A percentile compares a stretch with the other conserved stretches of the same genome.
phyloP scores from a whole-genome alignment of 2,329 filamentous ascomycete genomes.

The Alternaria triticina region DNA sequence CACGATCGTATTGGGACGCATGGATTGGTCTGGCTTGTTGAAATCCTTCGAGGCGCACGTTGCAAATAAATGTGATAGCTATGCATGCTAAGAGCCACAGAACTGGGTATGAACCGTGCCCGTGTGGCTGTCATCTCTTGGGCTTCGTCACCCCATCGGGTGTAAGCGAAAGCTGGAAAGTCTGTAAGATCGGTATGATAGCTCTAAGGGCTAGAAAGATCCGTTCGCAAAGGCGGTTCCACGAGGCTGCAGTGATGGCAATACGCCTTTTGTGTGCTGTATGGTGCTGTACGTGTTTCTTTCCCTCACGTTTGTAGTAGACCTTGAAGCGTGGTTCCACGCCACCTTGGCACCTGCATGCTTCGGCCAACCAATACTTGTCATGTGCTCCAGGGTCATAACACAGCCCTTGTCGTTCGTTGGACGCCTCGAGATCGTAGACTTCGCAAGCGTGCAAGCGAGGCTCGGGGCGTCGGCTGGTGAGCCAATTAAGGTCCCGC shows the following conservation, averaged over 20 bases:
- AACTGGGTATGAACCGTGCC: neutral
- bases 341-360: neutral
- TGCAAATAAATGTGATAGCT: neutral
- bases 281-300: neutral
- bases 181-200: neutral
- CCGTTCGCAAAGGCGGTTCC: neutral
- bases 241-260: neutral
- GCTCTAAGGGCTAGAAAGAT: neutral
- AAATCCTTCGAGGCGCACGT: neutral
- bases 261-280: neutral
- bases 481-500: neutral
- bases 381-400: neutral
- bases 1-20: neutral
- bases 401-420: neutral
- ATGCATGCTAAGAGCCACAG: neutral
- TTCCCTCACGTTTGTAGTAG: neutral
- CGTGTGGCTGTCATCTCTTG: neutral
- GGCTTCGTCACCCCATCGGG: neutral
- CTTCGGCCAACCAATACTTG: neutral
- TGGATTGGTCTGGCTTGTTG: neutral
- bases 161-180: neutral
- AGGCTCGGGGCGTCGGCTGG: neutral
- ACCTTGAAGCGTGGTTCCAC: neutral
- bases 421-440: neutral
- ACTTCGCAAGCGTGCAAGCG: neutral